phyloP scores from a whole-genome alignment of 2,329 filamentous ascomycete species.

The Neofusicoccum sp. region DNA sequence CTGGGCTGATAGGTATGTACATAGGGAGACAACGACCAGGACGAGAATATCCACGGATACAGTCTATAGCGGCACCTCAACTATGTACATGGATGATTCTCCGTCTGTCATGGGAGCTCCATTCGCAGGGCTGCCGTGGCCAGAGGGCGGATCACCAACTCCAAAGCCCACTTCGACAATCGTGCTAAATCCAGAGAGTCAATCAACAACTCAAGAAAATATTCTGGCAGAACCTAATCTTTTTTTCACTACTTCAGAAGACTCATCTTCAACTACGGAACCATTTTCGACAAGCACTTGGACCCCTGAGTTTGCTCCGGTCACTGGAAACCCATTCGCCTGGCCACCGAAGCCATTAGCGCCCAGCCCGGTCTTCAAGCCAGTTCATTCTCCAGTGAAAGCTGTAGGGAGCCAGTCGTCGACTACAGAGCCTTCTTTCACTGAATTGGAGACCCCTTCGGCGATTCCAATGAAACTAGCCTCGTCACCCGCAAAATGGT shows the following conservation, averaged over 20 bases:
- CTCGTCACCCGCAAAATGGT: not conserved
- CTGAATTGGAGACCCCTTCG: not conserved
- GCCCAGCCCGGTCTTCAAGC: not conserved
- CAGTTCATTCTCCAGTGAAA: no score
- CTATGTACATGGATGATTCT: not conserved
- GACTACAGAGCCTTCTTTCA: not conserved
- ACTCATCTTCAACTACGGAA: not conserved
- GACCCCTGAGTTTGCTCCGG: not conserved
- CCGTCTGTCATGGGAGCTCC: not conserved
- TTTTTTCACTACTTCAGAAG: not conserved
- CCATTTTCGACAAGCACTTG: not conserved
- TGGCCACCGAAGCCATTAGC: not conserved
- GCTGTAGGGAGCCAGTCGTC: not conserved
- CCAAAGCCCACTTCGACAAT: not conserved
- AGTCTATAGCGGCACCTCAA: slow-evolving; percentile 8
- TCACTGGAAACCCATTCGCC: not conserved
- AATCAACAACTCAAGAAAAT: not conserved
- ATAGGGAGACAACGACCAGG: not conserved
- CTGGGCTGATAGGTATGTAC: not conserved
- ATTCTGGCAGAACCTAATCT: not conserved
- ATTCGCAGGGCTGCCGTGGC: not conserved
- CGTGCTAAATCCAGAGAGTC: not conserved
- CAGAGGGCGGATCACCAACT: not conserved
- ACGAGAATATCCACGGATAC: not conserved
- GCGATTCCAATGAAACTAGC: not conserved